These are phyloP conservation scores for Neonectria magnoliae DNA, from an alignment of 2,329 filamentous ascomycete genomes.

Conservation along the genomic window DNA sequence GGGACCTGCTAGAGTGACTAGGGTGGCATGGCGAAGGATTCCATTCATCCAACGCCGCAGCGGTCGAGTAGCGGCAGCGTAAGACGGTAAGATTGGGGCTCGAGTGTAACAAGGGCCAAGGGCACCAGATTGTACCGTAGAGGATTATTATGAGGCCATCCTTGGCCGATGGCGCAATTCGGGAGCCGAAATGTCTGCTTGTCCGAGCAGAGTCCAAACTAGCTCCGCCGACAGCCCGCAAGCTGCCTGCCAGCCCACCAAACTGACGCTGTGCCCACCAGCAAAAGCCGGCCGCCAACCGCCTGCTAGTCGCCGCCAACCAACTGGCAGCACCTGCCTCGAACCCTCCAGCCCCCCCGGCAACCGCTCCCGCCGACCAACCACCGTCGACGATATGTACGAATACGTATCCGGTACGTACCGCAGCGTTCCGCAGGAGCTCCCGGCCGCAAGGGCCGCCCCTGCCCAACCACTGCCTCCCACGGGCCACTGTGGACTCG, in stretches of 20 bases:
- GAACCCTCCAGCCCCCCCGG: conserved; percentile 35
- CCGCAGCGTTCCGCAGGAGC: background rate
- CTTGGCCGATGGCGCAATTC: conserved; percentile 42
- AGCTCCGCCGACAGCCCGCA: conserved; percentile 42
- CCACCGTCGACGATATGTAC: conserved; percentile 31
- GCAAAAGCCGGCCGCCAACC: conserved; percentile 37
- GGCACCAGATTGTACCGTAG: conserved; percentile 24
- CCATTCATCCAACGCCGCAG: background rate
- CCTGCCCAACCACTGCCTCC: conserved; percentile 19
- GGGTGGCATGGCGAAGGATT: background rate
- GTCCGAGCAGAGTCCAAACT: conserved; percentile 27
- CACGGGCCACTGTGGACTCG: conserved; percentile 13
- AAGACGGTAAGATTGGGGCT: conserved; percentile 3
- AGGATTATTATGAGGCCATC: conserved; percentile 26
- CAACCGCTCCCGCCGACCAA: conserved; percentile 36
- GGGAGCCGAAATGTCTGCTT: conserved; percentile 36
- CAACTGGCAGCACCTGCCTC: background rate
- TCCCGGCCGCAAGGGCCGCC: background rate
- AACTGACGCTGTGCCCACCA: conserved; percentile 15
- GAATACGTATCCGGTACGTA: conserved; percentile 38
- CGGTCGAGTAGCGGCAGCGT: conserved; percentile 15
- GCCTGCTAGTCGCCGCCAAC: conserved; percentile 5
- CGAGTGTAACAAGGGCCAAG: conserved; percentile 10
- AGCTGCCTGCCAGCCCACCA: conserved; percentile 30
- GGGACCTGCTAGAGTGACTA: background rate